Conservation (phyloP, 106 monocot genomes). For the Phalaenopsis aphrodite region DNA sequence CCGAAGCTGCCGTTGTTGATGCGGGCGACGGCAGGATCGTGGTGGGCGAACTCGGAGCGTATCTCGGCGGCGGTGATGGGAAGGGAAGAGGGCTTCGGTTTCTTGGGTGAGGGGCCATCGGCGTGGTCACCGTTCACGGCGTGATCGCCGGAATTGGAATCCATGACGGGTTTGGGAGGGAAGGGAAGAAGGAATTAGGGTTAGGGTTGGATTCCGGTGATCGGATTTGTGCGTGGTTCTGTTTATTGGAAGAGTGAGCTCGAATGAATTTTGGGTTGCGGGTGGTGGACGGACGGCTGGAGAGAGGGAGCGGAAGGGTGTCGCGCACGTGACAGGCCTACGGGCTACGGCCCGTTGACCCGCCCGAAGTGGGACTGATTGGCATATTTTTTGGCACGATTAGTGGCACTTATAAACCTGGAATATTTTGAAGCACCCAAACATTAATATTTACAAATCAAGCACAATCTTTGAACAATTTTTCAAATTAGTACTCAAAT, state of each 20-base stretch:
- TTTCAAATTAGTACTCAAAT: no score
- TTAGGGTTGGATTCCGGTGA: neutral
- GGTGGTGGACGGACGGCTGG: no score
- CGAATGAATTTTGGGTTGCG: neutral
- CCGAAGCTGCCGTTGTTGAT: constrained; percentile 78
- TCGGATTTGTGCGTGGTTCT: neutral
- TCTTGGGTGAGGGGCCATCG: constrained; percentile 17
- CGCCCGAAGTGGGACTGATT: no score
- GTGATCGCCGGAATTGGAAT: constrained; percentile 9
- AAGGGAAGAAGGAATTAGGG: neutral
- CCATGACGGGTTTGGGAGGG: neutral
- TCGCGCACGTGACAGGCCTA: no score
- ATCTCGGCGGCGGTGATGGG: constrained; percentile 29
- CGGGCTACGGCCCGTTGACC: no score
- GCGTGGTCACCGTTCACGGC: neutral
- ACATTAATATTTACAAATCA: no score
- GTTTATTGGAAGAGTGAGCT: neutral
- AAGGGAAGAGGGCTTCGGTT: constrained; percentile 6
- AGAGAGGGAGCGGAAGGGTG: no score
- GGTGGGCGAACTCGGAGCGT: constrained; percentile 57
- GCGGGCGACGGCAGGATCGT: constrained; percentile 47
- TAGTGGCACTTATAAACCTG: no score
- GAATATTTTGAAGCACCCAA: no score
- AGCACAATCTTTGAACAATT: no score
- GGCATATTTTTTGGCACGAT: no score